A percentile compares a stretch with the other conserved stretches of the same genome.
Conservation (phyloP, 495 filamentous ascomycete genomes). For the Penicillium paradoxum region DNA sequence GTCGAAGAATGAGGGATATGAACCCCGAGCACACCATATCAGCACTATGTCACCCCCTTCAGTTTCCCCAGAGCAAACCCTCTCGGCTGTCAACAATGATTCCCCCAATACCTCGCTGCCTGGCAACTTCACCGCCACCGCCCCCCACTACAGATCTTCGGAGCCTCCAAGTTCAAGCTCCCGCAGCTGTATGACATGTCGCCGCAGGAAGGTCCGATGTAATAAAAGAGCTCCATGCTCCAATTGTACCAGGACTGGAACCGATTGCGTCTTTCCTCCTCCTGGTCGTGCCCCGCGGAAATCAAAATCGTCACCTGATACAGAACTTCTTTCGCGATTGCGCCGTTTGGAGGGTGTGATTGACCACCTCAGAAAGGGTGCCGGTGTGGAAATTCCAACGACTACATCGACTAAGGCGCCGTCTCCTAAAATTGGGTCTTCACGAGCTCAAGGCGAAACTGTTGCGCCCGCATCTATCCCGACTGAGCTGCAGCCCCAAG, state of each 20-base stretch:
- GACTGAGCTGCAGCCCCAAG: slow-evolving; percentile 1
- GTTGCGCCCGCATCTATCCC: not conserved
- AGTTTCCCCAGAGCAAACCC: slow-evolving; percentile 19
- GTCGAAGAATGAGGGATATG: slow-evolving; percentile 10
- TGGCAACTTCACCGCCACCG: slow-evolving; percentile 13
- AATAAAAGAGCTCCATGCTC: slow-evolving; percentile 80
- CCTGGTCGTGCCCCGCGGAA: slow-evolving; percentile 75
- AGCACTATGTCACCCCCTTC: slow-evolving; percentile 31
- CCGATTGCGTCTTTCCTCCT: slow-evolving; percentile 78
- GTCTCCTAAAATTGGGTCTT: not conserved
- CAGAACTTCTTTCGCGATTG: slow-evolving; percentile 72
- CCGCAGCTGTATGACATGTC: slow-evolving; percentile 79
- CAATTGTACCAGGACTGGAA: slow-evolving; percentile 73
- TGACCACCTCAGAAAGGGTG: slow-evolving; percentile 49
- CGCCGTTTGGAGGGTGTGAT: slow-evolving; percentile 79
- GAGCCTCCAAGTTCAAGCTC: slow-evolving; percentile 39
- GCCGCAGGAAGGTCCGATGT: slow-evolving; percentile 79
- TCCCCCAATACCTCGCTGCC: slow-evolving; percentile 13
- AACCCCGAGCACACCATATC: not conserved
- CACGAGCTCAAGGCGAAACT: not conserved
- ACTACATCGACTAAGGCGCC: slow-evolving; percentile 1
- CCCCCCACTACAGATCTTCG: slow-evolving; percentile 11
- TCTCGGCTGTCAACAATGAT: slow-evolving; percentile 17
- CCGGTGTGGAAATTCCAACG: slow-evolving; percentile 6
- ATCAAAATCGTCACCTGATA: slow-evolving; percentile 61